Evolutionary conservation across 2,329 filamentous ascomycete species (phyloP).

Genomic region (Hypomyces perniciosus): DNA sequence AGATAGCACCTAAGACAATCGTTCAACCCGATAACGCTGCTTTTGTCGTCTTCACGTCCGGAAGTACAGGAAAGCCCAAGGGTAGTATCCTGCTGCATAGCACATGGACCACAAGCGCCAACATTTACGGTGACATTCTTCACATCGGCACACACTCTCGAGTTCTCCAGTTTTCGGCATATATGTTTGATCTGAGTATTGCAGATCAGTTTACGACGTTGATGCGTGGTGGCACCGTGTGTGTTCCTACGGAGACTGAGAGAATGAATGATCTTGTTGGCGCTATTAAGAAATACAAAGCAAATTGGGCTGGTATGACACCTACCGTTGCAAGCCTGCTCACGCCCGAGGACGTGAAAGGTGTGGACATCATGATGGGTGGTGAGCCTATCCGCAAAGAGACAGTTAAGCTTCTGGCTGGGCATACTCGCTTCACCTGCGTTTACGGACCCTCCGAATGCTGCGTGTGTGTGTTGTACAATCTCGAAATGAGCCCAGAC

Average conservation of each 20-base stretch:
- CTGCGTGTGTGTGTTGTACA: background rate
- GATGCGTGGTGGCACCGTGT: conserved; percentile 2
- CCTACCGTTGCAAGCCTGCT: background rate
- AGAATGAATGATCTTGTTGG: conserved; percentile 12
- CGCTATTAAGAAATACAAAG: conserved; percentile 1
- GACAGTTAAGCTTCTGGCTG: background rate
- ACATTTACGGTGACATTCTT: background rate
- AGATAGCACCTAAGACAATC: too few relatives aligned
- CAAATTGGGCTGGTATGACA: background rate
- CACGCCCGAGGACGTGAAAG: background rate
- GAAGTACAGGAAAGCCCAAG: conserved; percentile 17
- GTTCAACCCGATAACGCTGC: too few relatives aligned
- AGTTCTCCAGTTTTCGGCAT: conserved; percentile 13
- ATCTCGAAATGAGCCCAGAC: background rate
- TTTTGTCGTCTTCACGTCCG: conserved; percentile 16
- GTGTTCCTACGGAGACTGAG: conserved; percentile 12
- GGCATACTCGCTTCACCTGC: background rate
- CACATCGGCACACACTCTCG: background rate
- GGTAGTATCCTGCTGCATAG: conserved; percentile 16
- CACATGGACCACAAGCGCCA: too few relatives aligned
- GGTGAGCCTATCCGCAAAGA: background rate
- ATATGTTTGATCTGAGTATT: conserved; percentile 14
- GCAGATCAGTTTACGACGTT: conserved; percentile 12
- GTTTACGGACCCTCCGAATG: background rate
- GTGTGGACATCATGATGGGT: background rate